Conservation (phyloP, 257 asterid genomes). For the Voacanga thouarsii region DNA sequence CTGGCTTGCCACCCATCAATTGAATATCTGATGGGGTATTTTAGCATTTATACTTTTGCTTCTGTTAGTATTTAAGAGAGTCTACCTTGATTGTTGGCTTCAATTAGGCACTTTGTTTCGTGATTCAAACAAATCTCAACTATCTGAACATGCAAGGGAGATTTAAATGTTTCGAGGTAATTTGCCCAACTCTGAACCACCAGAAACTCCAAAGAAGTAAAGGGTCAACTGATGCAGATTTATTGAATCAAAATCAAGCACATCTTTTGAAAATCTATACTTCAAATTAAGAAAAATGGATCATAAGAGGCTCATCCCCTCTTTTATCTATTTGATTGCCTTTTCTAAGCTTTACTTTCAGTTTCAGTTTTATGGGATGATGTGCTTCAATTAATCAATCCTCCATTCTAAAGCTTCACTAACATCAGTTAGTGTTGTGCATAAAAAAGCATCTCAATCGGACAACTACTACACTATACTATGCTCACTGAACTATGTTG, state of each 20-base stretch:
- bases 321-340: not conserved
- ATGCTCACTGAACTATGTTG: not conserved
- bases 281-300: not conserved
- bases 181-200: not conserved
- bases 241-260: not conserved
- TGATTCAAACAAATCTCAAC: too few species aligned
- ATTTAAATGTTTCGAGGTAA: not conserved
- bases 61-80: not conserved
- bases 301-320: not conserved
- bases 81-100: not conserved
- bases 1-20: too few species aligned
- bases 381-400: not conserved
- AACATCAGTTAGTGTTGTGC: not conserved
- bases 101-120: not conserved
- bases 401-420: not conserved
- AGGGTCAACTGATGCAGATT: not conserved
- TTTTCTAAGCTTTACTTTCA: not conserved
- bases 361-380: not conserved
- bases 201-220: not conserved
- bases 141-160: too few species aligned
- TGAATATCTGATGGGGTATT: not conserved
- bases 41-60: not conserved
- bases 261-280: not conserved
- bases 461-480: not conserved
- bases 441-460: not conserved